Conservation (phyloP, 768 basidiomycete genomes). For the Udeniomyces megalosporus region DNA sequence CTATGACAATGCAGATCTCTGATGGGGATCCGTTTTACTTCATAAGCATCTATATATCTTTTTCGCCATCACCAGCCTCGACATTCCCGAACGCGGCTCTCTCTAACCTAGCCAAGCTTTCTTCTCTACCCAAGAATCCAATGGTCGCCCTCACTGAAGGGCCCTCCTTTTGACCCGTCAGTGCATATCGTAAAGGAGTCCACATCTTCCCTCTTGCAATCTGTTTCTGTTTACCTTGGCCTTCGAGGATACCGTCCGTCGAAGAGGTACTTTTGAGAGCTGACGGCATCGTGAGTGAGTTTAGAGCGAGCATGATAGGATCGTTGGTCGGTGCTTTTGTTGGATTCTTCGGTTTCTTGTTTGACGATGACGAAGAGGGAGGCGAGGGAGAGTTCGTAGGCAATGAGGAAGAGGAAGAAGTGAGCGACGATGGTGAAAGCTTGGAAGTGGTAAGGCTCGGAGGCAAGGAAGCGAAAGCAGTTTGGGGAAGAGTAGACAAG, state of each 20-base stretch:
- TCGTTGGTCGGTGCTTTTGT: too few species aligned
- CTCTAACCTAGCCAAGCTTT: not conserved
- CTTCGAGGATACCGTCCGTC: not conserved
- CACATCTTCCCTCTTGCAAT: slow-evolving; percentile 41
- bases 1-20: too few species aligned
- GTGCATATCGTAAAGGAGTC: slow-evolving; percentile 54
- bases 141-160: not conserved
- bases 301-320: slow-evolving; percentile 26
- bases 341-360: too few species aligned
- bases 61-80: too few species aligned
- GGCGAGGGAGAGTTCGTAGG: not conserved
- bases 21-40: too few species aligned
- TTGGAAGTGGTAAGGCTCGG: not conserved
- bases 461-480: slow-evolving; percentile 7
- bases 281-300: not conserved
- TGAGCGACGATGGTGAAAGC: not conserved
- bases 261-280: not conserved
- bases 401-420: not conserved
- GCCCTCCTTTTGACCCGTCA: slow-evolving; percentile 71
- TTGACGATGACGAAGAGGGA: not conserved
- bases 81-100: too few species aligned
- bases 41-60: too few species aligned
- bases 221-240: not conserved
- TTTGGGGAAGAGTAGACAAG: not conserved
- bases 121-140: not conserved